A percentile compares a stretch with the other conserved stretches of the same genome.
Evolutionary conservation across 2,329 filamentous ascomycete genomes (phyloP).

Genomic region (Calcarisporium arbuscula): DNA sequence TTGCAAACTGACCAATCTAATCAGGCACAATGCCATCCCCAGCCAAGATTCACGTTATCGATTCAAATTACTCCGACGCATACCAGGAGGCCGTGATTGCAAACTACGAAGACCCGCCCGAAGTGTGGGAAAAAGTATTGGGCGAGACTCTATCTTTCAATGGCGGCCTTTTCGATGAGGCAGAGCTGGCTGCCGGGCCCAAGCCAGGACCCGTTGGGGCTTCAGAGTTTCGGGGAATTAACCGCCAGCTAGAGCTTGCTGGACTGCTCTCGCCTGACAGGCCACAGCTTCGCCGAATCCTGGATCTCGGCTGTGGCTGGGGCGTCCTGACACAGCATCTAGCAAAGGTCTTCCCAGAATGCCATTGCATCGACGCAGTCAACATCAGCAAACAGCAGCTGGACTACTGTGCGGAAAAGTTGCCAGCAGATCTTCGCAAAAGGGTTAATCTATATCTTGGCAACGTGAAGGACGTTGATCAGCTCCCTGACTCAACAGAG

Average conservation of each 20-base stretch:
- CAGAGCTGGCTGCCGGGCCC: constrained; percentile 3
- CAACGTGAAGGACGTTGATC: constrained; percentile 3
- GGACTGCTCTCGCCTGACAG: constrained; percentile 1
- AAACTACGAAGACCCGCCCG: constrained; percentile 5
- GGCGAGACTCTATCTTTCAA: constrained; percentile 3
- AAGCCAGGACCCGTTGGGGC: constrained; percentile 2
- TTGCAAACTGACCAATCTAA: no score
- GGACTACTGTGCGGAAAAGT: constrained; percentile 2
- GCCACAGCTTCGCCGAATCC: not conserved
- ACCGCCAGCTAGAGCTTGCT: constrained; percentile 5
- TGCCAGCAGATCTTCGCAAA: constrained; percentile 1
- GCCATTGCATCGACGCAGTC: constrained; percentile 6
- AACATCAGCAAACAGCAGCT: constrained; percentile 7
- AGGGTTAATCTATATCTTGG: constrained; percentile 2
- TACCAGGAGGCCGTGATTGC: constrained; percentile 5
- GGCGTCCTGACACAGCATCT: constrained; percentile 4
- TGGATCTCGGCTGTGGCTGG: constrained; percentile 8
- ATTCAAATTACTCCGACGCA: constrained; percentile 1
- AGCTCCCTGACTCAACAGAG: not conserved
- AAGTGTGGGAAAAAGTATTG: constrained; percentile 5
- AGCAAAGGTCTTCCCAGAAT: constrained; percentile 4
- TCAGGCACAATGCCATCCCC: not conserved
- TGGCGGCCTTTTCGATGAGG: not conserved
- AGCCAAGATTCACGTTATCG: constrained; percentile 1
- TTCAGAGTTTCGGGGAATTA: constrained; percentile 3